These are phyloP conservation scores for Podospora pseudopauciseta DNA, from an alignment of 495 filamentous ascomycete species.

Conservation along the genomic window DNA sequence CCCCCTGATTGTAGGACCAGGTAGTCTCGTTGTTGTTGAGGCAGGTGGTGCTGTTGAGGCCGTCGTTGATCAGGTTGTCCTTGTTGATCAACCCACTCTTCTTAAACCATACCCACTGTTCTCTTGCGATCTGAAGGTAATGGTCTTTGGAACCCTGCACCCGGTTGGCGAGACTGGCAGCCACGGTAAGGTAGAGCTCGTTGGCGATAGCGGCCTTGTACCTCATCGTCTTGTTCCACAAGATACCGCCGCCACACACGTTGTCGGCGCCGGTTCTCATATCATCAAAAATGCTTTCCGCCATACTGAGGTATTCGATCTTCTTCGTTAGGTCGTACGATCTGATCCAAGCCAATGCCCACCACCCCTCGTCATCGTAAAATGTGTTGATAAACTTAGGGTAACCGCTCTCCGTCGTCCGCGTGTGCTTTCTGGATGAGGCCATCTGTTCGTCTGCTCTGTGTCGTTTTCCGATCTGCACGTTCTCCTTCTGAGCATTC, in stretches of 20 bases:
- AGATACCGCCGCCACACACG: constrained; percentile 61
- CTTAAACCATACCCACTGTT: constrained; percentile 68
- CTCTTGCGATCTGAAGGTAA: constrained; percentile 55
- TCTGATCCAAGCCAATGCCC: constrained; percentile 64
- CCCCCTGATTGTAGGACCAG: constrained; percentile 81
- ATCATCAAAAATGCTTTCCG: constrained; percentile 58
- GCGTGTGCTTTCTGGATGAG: constrained; percentile 31
- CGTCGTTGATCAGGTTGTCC: constrained; percentile 68
- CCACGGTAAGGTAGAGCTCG: constrained; percentile 67
- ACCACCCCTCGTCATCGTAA: constrained; percentile 74
- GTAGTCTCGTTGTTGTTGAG: constrained; percentile 60
- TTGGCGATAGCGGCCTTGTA: constrained; percentile 73
- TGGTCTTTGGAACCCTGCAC: constrained; percentile 43
- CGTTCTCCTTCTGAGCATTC: constrained; percentile 37
- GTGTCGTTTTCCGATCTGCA: constrained; percentile 34
- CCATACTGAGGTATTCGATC: constrained; percentile 51
- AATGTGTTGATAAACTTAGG: constrained; percentile 57
- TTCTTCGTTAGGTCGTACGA: constrained; percentile 60
- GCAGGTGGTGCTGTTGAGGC: constrained; percentile 54
- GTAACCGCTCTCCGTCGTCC: constrained; percentile 32
- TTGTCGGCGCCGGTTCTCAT: constrained; percentile 57
- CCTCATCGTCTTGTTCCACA: constrained; percentile 59
- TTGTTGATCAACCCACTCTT: constrained; percentile 60
- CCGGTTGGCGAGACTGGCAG: constrained; percentile 70
- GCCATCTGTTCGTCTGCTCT: constrained; percentile 27